These are phyloP conservation scores for Capniomyces stellatus DNA, from an alignment of 371 early-diverging fungal species.

Conservation along the genomic window DNA sequence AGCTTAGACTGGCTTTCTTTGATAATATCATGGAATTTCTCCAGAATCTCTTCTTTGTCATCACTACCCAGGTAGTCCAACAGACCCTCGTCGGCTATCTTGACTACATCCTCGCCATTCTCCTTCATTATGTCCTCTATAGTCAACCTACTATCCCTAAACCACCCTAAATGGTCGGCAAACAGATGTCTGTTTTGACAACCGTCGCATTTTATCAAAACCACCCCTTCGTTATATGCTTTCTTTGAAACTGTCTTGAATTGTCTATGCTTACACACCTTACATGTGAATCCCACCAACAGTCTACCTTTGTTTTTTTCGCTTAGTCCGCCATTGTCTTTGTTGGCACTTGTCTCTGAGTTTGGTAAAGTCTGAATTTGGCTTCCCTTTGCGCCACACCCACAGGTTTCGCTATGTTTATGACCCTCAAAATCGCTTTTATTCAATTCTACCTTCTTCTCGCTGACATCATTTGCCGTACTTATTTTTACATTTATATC, in stretches of 20 bases:
- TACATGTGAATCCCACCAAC: slow-evolving; percentile 85
- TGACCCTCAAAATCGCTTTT: neutral
- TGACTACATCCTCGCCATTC: slow-evolving; percentile 52
- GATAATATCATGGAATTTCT: neutral
- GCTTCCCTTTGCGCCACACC: neutral
- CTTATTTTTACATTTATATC: too few relatives aligned
- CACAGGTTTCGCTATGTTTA: neutral
- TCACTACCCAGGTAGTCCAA: slow-evolving; percentile 15
- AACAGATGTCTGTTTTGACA: slow-evolving; percentile 86
- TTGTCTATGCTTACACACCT: slow-evolving; percentile 66
- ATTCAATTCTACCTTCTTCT: neutral
- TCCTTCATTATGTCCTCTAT: slow-evolving; percentile 68
- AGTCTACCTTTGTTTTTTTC: slow-evolving; percentile 27
- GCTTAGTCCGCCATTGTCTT: too few relatives aligned
- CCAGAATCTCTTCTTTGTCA: neutral
- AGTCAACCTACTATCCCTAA: slow-evolving; percentile 45
- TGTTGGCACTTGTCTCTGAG: too few relatives aligned
- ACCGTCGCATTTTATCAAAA: slow-evolving; percentile 77
- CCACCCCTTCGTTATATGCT: slow-evolving; percentile 79
- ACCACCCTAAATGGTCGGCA: slow-evolving; percentile 92
- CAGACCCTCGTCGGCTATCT: slow-evolving; percentile 14
- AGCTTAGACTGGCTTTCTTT: neutral
- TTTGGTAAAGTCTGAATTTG: too few relatives aligned
- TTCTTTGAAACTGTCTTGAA: slow-evolving; percentile 79
- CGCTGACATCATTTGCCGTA: neutral